Conservation (phyloP, 2,329 filamentous ascomycete genomes). For the Microthyrium microscopicum region DNA sequence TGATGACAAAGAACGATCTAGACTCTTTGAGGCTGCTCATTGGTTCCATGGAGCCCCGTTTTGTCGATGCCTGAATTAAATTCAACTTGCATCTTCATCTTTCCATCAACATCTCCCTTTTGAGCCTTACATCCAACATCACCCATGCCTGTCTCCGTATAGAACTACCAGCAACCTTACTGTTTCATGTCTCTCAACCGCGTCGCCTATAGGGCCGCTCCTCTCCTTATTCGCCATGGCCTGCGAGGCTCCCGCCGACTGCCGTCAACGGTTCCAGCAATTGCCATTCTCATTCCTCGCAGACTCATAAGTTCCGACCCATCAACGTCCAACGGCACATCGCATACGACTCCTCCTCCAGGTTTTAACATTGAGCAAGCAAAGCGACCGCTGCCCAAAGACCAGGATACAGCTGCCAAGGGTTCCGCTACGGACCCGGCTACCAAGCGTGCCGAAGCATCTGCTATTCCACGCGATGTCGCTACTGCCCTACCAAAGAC, state of each 20-base stretch:
- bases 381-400: slow-evolving; percentile 61
- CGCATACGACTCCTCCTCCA: slow-evolving; percentile 55
- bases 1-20: no score
- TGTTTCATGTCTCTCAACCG: slow-evolving; percentile 30
- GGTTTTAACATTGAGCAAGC: slow-evolving; percentile 84
- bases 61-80: no score
- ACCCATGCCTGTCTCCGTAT: background rate
- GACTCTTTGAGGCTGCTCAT: no score
- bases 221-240: slow-evolving; percentile 26
- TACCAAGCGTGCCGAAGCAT: slow-evolving; percentile 11
- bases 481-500: slow-evolving; percentile 31
- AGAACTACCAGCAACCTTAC: background rate
- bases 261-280: background rate
- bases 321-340: slow-evolving; percentile 18
- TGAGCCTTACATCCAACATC: background rate
- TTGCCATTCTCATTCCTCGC: background rate
- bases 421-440: slow-evolving; percentile 9
- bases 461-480: slow-evolving; percentile 20
- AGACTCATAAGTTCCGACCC: slow-evolving; percentile 35
- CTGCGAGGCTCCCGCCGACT: no score
- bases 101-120: no score
- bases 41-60: no score
- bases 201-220: slow-evolving; percentile 27
- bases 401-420: slow-evolving; percentile 23
- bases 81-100: no score